A percentile compares a stretch with the other conserved stretches of the same genome.
These are phyloP conservation scores for Sicyos baderoa DNA, from an alignment of 306 rosid species.

Conservation along the genomic window DNA sequence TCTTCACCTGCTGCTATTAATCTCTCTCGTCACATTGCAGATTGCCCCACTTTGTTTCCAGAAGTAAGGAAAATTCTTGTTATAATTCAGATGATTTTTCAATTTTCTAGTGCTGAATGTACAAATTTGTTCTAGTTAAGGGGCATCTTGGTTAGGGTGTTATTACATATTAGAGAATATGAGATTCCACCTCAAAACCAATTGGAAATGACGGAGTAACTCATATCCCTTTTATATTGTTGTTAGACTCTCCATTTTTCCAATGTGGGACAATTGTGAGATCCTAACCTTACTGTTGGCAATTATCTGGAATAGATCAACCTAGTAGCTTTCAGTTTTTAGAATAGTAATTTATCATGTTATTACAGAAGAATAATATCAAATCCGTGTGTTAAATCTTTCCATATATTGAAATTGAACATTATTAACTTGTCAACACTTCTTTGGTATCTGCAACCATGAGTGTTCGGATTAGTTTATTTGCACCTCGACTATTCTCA, in stretches of 20 bases:
- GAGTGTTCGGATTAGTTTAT: no score
- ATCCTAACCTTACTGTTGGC: neutral
- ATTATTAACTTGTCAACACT: neutral
- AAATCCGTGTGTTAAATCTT: neutral
- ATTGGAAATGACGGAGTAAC: no score
- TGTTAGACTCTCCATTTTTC: no score
- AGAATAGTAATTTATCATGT: neutral
- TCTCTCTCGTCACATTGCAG: slow-evolving; percentile 76
- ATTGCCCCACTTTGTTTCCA: slow-evolving; percentile 88
- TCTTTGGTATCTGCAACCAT: no score
- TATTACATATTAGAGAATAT: no score
- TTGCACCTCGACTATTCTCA: no score
- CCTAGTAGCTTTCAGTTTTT: slow-evolving; percentile 8
- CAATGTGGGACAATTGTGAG: no score
- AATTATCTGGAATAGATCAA: neutral
- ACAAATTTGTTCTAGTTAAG: neutral
- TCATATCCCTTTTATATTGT: no score
- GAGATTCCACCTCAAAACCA: no score
- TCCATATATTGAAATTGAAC: neutral
- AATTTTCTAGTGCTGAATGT: neutral
- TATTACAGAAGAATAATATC: neutral
- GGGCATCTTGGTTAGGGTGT: slow-evolving; percentile 9
- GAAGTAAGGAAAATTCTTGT: slow-evolving; percentile 46
- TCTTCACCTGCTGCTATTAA: slow-evolving; percentile 66
- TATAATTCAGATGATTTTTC: slow-evolving; percentile 1